Evolutionary conservation across 2,329 filamentous ascomycete species (phyloP).

Genomic region (Orbilia javanica): DNA sequence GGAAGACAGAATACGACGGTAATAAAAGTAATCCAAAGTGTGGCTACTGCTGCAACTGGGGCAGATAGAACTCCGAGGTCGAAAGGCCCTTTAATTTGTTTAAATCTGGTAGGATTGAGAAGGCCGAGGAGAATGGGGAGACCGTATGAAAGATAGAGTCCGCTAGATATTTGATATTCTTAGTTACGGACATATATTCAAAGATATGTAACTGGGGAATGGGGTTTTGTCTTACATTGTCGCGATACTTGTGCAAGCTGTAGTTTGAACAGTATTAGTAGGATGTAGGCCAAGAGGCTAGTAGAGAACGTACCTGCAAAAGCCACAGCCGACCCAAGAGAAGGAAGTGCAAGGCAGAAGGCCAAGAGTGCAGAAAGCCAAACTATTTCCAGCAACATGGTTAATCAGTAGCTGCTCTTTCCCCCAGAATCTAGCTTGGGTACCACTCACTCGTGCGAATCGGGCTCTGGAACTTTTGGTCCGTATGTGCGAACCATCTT

Average conservation of each 20-base stretch:
- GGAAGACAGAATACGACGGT: constrained; percentile 73
- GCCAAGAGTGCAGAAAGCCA: constrained; percentile 71
- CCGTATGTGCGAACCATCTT: constrained; percentile 71
- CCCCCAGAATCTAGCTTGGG: neutral
- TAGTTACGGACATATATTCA: constrained; percentile 4
- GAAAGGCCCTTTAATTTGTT: constrained; percentile 70
- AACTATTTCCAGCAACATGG: constrained; percentile 64
- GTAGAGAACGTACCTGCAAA: constrained; percentile 65
- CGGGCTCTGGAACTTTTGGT: constrained; percentile 69
- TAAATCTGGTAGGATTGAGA: constrained; percentile 69
- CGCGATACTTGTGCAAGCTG: constrained; percentile 72
- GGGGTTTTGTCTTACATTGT: constrained; percentile 64
- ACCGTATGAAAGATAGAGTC: constrained; percentile 72
- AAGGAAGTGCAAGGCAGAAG: constrained; percentile 71
- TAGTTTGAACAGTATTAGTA: neutral
- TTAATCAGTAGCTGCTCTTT: neutral
- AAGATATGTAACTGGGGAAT: neutral
- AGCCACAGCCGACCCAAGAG: constrained; percentile 70
- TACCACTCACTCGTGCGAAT: constrained; percentile 64
- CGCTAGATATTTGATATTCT: constrained; percentile 64
- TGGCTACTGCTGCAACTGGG: constrained; percentile 68
- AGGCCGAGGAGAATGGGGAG: constrained; percentile 72
- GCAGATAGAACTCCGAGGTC: constrained; percentile 68
- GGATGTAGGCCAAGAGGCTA: neutral
- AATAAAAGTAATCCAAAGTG: constrained; percentile 71